A percentile compares a stretch with the other conserved stretches of the same genome.
Conservation (phyloP, 2,329 filamentous ascomycete species). For the Byssothecium circinans region DNA sequence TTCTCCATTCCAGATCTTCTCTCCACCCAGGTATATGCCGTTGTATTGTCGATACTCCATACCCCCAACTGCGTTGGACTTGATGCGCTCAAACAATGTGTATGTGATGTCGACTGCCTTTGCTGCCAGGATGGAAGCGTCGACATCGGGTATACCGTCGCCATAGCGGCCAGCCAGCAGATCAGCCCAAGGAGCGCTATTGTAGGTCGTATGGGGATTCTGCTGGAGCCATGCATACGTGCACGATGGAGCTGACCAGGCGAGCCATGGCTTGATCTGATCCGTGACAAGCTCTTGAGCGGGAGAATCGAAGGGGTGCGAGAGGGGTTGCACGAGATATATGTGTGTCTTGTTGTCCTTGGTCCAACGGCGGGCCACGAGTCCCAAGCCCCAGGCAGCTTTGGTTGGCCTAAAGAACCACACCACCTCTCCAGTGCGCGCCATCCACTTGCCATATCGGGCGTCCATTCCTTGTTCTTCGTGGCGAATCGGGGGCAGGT, state of each 20-base stretch:
- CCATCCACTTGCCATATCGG: conserved; percentile 53
- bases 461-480: conserved; percentile 55
- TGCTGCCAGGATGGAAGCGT: conserved; percentile 60
- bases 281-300: conserved; percentile 47
- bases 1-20: conserved; percentile 64
- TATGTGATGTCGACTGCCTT: conserved; percentile 59
- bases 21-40: conserved; percentile 59
- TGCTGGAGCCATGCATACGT: conserved; percentile 50
- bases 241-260: conserved; percentile 59
- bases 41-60: conserved; percentile 53
- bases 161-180: conserved; percentile 50
- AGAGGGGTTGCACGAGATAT: conserved; percentile 55
- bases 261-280: conserved; percentile 58
- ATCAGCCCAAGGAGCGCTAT: conserved; percentile 55
- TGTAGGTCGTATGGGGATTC: conserved; percentile 47
- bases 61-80: conserved; percentile 42
- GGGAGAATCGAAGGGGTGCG: conserved; percentile 47
- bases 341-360: conserved; percentile 33
- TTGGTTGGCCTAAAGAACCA: conserved; percentile 56
- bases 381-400: conserved; percentile 57
- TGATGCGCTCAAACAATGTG: conserved; percentile 55
- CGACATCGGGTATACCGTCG: conserved; percentile 55
- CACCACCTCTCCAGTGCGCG: conserved; percentile 57
- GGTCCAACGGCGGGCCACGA: conserved; percentile 52
- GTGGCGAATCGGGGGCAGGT: conserved; percentile 45